Percentiles rank a stretch among this genome's conserved stretches.
These are phyloP conservation scores for Pichia rugopelliculosa DNA, from an alignment of 805 yeast species.

Conservation along the genomic window DNA sequence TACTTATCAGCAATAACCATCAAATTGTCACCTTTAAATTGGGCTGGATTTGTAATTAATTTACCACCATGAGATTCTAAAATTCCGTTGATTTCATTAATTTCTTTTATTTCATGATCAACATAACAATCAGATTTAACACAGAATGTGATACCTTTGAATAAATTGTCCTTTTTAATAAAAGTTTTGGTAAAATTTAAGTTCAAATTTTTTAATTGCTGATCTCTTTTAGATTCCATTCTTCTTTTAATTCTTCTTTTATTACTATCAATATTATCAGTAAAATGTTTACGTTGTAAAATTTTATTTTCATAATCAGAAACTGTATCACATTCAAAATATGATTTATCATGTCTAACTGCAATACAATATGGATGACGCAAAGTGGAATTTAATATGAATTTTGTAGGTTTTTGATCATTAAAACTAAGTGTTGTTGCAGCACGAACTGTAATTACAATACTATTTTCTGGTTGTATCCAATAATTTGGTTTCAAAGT, in stretches of 20 bases:
- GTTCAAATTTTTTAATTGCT: slow-evolving; percentile 13
- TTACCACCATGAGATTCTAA: slow-evolving; percentile 46
- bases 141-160: slow-evolving; percentile 40
- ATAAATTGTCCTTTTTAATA: slow-evolving; percentile 26
- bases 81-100: slow-evolving; percentile 31
- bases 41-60: slow-evolving; percentile 31
- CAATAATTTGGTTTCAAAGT: slow-evolving; percentile 58
- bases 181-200: slow-evolving; percentile 6
- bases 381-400: slow-evolving; percentile 61
- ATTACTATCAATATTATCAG: neutral
- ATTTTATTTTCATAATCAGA: slow-evolving; percentile 38
- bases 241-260: slow-evolving; percentile 11
- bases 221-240: slow-evolving; percentile 14
- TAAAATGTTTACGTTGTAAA: slow-evolving; percentile 14
- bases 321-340: slow-evolving; percentile 46
- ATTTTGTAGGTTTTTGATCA: slow-evolving; percentile 36
- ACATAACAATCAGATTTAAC: slow-evolving; percentile 43
- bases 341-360: slow-evolving; percentile 62
- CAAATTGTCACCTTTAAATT: slow-evolving; percentile 12
- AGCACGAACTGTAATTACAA: slow-evolving; percentile 80
- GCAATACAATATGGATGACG: slow-evolving; percentile 68
- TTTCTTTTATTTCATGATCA: slow-evolving; percentile 22
- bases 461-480: slow-evolving; percentile 71
- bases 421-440: slow-evolving; percentile 47
- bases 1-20: slow-evolving; percentile 33